These are phyloP conservation scores for Ganoderma lingzhi DNA, from an alignment of 1,284 basidiomycete genomes.

Conservation along the genomic window DNA sequence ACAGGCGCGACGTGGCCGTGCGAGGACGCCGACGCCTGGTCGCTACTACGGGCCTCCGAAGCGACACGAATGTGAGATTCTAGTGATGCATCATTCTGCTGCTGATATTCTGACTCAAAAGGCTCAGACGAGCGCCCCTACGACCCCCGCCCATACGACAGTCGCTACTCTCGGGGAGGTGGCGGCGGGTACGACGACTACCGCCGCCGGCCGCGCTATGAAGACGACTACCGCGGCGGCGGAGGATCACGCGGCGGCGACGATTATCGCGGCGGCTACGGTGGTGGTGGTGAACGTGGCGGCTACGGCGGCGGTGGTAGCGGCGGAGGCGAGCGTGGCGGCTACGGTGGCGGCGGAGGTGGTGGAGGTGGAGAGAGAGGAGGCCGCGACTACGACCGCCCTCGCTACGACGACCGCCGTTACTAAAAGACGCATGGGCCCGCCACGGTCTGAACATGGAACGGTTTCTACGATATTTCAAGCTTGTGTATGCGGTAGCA, in stretches of 20 bases:
- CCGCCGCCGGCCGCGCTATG: slow-evolving; percentile 36
- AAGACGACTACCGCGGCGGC: slow-evolving; percentile 35
- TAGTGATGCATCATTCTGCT: background rate
- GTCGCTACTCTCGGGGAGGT: slow-evolving; percentile 71
- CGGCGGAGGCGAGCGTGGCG: slow-evolving; percentile 46
- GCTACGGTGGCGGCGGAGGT: slow-evolving; percentile 36
- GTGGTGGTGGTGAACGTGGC: slow-evolving; percentile 48
- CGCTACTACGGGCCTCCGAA: slow-evolving; percentile 94
- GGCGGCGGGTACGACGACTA: slow-evolving; percentile 40
- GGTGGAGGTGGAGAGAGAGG: slow-evolving; percentile 34
- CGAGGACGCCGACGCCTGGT: slow-evolving; percentile 95
- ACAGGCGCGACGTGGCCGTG: slow-evolving; percentile 92
- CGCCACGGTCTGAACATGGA: background rate
- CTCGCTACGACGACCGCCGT: slow-evolving; percentile 56
- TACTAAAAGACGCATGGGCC: slow-evolving; percentile 34
- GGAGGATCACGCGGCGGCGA: slow-evolving; percentile 50
- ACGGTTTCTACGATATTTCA: slow-evolving; percentile 9
- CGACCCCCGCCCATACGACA: slow-evolving; percentile 83
- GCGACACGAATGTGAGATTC: slow-evolving; percentile 62
- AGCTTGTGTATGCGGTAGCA: slow-evolving; percentile 7
- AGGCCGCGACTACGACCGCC: slow-evolving; percentile 43
- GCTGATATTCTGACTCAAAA: slow-evolving; percentile 1
- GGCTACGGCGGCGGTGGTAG: slow-evolving; percentile 40
- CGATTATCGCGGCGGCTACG: slow-evolving; percentile 45
- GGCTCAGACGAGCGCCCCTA: slow-evolving; percentile 73